A percentile compares a stretch with the other conserved stretches of the same genome.
These are phyloP conservation scores for Mitragyna speciosa DNA, from an alignment of 257 asterid genomes.

Conservation along the genomic window DNA sequence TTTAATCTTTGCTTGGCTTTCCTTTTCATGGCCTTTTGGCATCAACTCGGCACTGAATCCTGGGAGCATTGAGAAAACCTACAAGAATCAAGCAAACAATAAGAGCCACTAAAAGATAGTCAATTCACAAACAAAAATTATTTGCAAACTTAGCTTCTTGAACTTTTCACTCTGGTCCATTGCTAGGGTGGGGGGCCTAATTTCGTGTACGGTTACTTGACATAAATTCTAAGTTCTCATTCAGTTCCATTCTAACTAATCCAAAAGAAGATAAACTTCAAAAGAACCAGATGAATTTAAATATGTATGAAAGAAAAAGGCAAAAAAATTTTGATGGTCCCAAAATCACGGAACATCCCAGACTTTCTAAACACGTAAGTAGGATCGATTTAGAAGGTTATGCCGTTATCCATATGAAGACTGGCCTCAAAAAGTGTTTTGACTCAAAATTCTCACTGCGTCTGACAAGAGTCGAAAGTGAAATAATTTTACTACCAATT, in stretches of 20 bases:
- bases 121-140: not conserved
- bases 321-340: not conserved
- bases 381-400: not conserved
- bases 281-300: not conserved
- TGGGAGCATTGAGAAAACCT: constrained; percentile 97
- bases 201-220: not conserved
- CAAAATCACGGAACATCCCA: too few species aligned
- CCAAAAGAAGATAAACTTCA: not conserved
- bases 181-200: too few species aligned
- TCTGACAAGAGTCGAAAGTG: not conserved
- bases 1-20: constrained; percentile 86
- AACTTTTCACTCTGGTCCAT: not conserved
- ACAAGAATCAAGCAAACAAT: constrained; percentile 15
- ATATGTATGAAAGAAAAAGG: not conserved
- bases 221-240: not conserved
- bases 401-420: not conserved
- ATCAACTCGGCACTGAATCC: constrained; percentile 90
- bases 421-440: not conserved
- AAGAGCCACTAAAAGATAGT: not conserved
- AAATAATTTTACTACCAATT: not conserved
- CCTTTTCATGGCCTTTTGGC: constrained; percentile 94
- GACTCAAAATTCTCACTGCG: not conserved
- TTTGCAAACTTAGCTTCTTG: not conserved
- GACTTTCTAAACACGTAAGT: not conserved
- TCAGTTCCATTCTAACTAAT: not conserved